Conservation (phyloP, 768 basidiomycete genomes). For the Pleurotus ostreatus region DNA sequence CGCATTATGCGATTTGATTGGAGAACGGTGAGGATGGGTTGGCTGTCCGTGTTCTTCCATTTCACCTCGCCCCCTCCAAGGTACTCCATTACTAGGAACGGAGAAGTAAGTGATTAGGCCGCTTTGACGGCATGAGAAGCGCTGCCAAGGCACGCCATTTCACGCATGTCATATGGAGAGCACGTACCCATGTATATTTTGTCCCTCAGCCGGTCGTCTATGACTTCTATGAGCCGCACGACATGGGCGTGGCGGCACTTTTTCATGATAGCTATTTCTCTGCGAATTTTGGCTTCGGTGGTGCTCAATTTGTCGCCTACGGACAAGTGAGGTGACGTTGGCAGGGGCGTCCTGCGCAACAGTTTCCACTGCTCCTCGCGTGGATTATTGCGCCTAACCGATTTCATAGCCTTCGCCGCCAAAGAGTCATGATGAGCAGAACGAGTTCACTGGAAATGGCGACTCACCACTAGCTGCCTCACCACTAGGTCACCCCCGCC, state of each 20-base stretch:
- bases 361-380: constrained; percentile 46
- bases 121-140: constrained; percentile 4
- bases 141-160: neutral
- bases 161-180: neutral
- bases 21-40: constrained; percentile 76
- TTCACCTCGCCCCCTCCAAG: constrained; percentile 93
- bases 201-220: constrained; percentile 84
- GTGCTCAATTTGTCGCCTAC: constrained; percentile 67
- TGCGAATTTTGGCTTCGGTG: constrained; percentile 79
- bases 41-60: constrained; percentile 65
- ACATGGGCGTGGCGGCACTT: constrained; percentile 89
- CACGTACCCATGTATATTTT: constrained; percentile 91
- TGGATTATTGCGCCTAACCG: constrained; percentile 67
- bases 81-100: constrained; percentile 83
- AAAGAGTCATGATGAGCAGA: neutral
- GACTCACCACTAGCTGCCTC: constrained; percentile 40
- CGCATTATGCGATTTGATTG: constrained; percentile 87
- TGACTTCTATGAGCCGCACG: constrained; percentile 87
- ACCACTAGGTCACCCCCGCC: neutral
- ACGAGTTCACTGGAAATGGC: neutral
- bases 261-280: constrained; percentile 99
- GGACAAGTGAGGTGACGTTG: constrained; percentile 46
- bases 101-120: neutral
- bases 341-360: constrained; percentile 34
- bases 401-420: constrained; percentile 68